Evolutionary conservation across 1,284 basidiomycete species (phyloP).

Genomic region (Tylopilus sp.): DNA sequence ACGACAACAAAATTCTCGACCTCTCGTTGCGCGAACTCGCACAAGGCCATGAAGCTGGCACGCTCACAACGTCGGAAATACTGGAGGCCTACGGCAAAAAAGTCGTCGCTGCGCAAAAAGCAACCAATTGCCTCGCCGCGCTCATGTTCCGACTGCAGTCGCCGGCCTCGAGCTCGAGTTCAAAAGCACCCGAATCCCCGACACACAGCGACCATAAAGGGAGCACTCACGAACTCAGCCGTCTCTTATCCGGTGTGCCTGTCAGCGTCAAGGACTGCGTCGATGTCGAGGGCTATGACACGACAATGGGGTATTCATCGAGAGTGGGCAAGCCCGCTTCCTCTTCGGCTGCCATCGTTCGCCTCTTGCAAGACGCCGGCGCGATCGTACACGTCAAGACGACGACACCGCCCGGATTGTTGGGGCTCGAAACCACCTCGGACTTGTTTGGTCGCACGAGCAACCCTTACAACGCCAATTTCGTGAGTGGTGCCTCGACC

Average conservation of each 20-base stretch:
- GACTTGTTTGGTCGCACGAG: constrained; percentile 62
- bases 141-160: constrained; percentile 25
- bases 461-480: constrained; percentile 57
- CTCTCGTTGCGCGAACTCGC: constrained; percentile 41
- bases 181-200: constrained; percentile 2
- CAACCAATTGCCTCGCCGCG: constrained; percentile 45
- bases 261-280: constrained; percentile 47
- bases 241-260: constrained; percentile 42
- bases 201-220: constrained; percentile 7
- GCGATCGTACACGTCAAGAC: constrained; percentile 67
- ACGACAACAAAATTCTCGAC: constrained; percentile 40
- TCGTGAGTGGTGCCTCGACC: constrained; percentile 58
- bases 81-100: constrained; percentile 46
- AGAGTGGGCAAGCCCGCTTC: constrained; percentile 50
- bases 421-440: constrained; percentile 66
- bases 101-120: constrained; percentile 41
- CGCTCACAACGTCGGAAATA: constrained; percentile 35
- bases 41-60: constrained; percentile 28
- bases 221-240: constrained; percentile 1
- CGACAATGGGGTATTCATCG: constrained; percentile 62
- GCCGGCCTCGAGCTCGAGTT: not conserved
- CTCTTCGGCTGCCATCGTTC: constrained; percentile 53
- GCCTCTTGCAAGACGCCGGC: constrained; percentile 57
- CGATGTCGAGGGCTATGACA: constrained; percentile 58
- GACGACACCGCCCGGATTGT: constrained; percentile 58